Base-by-base conservation (phyloP, 495 filamentous ascomycete species). In the Penicillium macrosclerotiorum region DNA sequence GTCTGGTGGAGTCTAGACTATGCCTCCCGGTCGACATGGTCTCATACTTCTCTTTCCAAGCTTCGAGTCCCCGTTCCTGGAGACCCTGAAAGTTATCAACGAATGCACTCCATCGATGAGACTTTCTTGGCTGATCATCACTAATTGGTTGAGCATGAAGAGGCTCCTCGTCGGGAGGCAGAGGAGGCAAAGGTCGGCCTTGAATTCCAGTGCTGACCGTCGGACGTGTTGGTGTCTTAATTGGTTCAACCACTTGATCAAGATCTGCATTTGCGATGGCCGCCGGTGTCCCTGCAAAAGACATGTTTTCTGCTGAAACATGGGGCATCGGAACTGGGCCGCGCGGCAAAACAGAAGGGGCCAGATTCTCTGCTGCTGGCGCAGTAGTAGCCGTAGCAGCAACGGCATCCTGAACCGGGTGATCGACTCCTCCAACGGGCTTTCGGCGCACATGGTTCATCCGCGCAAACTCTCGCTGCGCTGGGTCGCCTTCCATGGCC, bases 371-470 rank as follows among this genome's bases (percentile, higher is more conserved):
- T 26, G 52, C 39, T 19, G 46, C 41, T 12, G 45, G 50, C 17
- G 25, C 24, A 25, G 20, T n/a, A 2, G 12, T 26, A 14, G 22
- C 14, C 13, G 14, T 8, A 11, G 25, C 6, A 5, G 13, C 13
- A 17, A 25, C 5, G 9, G 49, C 42, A 50, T 36, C 29, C 20
- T 12, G 8, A 16, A 16, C n/a, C n/a, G n/a, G 14, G 12, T 5
- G 13, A 23, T 45, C 53, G 27, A 31, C 42, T 14, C 42, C 48
- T 18, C 48, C 57, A 12, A 74, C 67, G 37, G 72, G 72, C 37
- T 75, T 74, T 7, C 72, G 65, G 20, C 64, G 60, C 18, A 74
- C 62, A 43, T 70, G 53, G 27, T 74, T 75, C 65, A 73, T 40
- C 17, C 57, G 59, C 17, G 61, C 61, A 13, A 69, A 62, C 13